These are phyloP conservation scores for Solanum bulbocastanum DNA, from an alignment of 257 asterid genomes.

Conservation along the genomic window DNA sequence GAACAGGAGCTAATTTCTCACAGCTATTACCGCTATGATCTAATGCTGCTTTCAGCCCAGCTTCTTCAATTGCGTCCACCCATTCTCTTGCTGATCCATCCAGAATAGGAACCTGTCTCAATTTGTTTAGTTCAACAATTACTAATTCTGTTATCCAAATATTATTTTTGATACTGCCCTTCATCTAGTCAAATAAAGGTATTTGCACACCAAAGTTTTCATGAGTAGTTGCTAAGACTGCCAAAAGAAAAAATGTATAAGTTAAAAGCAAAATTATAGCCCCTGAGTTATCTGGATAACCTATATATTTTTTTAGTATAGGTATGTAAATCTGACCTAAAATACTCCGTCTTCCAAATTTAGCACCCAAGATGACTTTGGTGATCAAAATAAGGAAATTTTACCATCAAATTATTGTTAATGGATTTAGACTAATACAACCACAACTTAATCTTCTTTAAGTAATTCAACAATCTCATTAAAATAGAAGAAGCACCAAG, in stretches of 20 bases:
- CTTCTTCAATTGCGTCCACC: slow-evolving; percentile 69
- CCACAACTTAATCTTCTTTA: not conserved
- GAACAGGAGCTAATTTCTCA: slow-evolving; percentile 66
- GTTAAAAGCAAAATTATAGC: not conserved
- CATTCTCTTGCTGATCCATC: slow-evolving; percentile 96
- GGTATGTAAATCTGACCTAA: not conserved
- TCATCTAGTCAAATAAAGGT: not conserved
- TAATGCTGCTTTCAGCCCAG: slow-evolving; percentile 60
- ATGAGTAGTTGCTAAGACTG: not conserved
- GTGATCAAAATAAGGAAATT: not conserved
- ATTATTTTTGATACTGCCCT: not conserved
- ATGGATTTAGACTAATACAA: not conserved
- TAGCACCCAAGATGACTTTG: not conserved
- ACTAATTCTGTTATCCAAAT: not conserved
- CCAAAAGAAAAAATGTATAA: not conserved
- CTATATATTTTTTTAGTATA: not conserved
- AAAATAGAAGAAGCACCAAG: not conserved
- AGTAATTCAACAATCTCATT: not conserved
- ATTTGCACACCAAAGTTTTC: not conserved
- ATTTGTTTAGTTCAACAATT: slow-evolving; percentile 1
- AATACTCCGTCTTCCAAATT: not conserved
- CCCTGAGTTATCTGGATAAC: not conserved
- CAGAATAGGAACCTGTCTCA: slow-evolving; percentile 70
- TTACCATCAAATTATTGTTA: not conserved
- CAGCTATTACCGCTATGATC: slow-evolving; percentile 42